phyloP scores from a whole-genome alignment of 352 stramenopile species.

The Nothophytophthora sp. region DNA sequence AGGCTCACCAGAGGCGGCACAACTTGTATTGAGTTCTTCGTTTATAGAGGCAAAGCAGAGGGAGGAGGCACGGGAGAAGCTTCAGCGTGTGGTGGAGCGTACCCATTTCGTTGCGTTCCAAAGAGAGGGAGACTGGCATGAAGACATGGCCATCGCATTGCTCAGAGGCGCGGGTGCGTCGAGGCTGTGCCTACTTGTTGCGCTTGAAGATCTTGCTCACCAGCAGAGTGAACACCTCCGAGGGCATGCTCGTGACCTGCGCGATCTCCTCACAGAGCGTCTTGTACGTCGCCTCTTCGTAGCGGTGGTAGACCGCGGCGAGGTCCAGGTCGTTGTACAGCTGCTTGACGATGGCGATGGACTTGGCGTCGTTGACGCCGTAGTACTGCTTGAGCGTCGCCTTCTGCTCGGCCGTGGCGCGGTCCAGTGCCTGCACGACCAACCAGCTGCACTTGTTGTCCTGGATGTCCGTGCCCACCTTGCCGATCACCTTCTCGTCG shows the following conservation, averaged over 20 bases:
- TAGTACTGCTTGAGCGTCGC: conserved; percentile 93
- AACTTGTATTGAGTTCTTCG: too few species aligned
- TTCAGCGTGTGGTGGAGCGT: too few species aligned
- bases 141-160: too few species aligned
- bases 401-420: conserved; percentile 72
- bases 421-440: conserved; percentile 93
- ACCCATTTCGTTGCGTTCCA: too few species aligned
- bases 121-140: too few species aligned
- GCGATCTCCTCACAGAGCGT: conserved; percentile 81
- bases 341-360: conserved; percentile 91
- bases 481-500: conserved; percentile 92
- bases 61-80: too few species aligned
- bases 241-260: conserved; percentile 84
- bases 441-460: conserved; percentile 99
- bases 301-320: conserved; percentile 85
- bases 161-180: too few species aligned
- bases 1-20: too few species aligned
- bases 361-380: conserved; percentile 76
- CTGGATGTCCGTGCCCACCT: conserved; percentile 98
- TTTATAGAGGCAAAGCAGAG: too few species aligned
- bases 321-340: conserved; percentile 95
- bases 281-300: conserved; percentile 94
- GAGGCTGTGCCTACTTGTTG: conserved; percentile 90
- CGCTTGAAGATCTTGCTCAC: conserved; percentile 98
- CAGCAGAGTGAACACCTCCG: conserved; percentile 93